These are phyloP conservation scores for Tuctoria greenei DNA, from an alignment of 176 grass and related monocot species.

Conservation along the genomic window DNA sequence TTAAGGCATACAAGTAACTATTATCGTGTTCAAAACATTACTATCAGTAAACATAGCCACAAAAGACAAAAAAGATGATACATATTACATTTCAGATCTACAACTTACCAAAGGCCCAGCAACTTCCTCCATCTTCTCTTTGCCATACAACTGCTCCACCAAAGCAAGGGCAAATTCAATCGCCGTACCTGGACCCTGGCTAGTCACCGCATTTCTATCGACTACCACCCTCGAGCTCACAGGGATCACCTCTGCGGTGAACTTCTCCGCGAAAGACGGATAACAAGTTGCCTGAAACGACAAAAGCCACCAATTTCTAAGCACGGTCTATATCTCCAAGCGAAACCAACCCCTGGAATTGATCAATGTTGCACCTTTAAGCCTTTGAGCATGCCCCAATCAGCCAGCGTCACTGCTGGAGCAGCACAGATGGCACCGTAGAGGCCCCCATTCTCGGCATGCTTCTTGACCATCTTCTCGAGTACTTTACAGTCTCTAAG, in stretches of 20 bases:
- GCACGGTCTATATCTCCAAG: neutral
- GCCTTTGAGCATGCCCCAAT: slow-evolving; percentile 90
- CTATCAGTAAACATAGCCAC: neutral
- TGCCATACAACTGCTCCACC: slow-evolving; percentile 59
- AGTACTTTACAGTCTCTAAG: slow-evolving; percentile 67
- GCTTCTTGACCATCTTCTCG: slow-evolving; percentile 81
- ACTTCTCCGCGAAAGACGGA: slow-evolving; percentile 62
- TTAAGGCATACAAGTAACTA: neutral
- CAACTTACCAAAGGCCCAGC: slow-evolving; percentile 62
- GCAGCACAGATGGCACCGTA: slow-evolving; percentile 80
- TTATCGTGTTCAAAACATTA: neutral
- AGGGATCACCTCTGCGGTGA: slow-evolving; percentile 61
- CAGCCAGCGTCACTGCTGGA: slow-evolving; percentile 56
- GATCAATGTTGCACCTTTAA: slow-evolving; percentile 54
- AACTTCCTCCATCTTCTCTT: slow-evolving; percentile 66
- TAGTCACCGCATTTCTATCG: slow-evolving; percentile 61
- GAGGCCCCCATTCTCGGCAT: slow-evolving; percentile 58
- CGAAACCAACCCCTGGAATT: neutral
- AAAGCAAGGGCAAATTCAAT: slow-evolving; percentile 65
- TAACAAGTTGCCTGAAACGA: slow-evolving; percentile 67
- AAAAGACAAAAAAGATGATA: neutral
- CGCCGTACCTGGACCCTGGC: slow-evolving; percentile 61
- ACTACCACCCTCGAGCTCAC: slow-evolving; percentile 56
- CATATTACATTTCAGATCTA: neutral
- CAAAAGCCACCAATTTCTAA: slow-evolving; percentile 10